Percentiles rank a stretch among this genome's conserved stretches.
phyloP scores from a whole-genome alignment of 371 early-diverging fungal species.

The Circinella umbellata region DNA sequence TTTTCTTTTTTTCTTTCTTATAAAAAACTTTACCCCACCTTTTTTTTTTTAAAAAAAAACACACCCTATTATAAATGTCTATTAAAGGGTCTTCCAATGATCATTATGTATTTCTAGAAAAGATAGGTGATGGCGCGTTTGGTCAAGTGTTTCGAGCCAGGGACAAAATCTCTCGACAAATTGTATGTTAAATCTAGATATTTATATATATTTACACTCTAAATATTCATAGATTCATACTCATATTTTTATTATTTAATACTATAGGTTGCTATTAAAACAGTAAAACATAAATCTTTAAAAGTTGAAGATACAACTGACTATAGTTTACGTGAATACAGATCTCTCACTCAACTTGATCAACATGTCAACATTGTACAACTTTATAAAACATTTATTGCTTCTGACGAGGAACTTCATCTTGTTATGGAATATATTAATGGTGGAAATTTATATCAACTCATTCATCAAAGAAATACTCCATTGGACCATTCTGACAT shows the following conservation, averaged over 20 bases:
- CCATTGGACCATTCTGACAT: slow-evolving; percentile 35
- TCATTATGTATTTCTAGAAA: slow-evolving; percentile 75
- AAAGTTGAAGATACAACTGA: slow-evolving; percentile 69
- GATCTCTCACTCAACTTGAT: slow-evolving; percentile 70
- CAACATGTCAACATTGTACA: slow-evolving; percentile 85
- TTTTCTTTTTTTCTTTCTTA: slow-evolving; percentile 16
- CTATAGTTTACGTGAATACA: slow-evolving; percentile 73
- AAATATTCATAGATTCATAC: no score
- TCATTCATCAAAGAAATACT: slow-evolving; percentile 77
- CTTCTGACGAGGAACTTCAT: slow-evolving; percentile 75
- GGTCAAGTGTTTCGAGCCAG: slow-evolving; percentile 87
- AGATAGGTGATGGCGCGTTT: slow-evolving; percentile 94
- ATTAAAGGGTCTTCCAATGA: slow-evolving; percentile 47
- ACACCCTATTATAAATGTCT: no score
- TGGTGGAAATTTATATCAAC: slow-evolving; percentile 87
- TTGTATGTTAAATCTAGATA: slow-evolving; percentile 52
- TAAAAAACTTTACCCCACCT: background rate
- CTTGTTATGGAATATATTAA: slow-evolving; percentile 97
- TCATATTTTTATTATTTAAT: background rate
- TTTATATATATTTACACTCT: background rate
- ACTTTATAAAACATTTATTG: slow-evolving; percentile 84
- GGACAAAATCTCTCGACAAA: slow-evolving; percentile 74
- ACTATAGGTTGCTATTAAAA: slow-evolving; percentile 90
- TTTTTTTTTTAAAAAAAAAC: no score
- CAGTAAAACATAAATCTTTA: slow-evolving; percentile 91